Percentiles rank a stretch among this genome's conserved stretches.
phyloP scores from a whole-genome alignment of 371 early-diverging fungal genomes.

The Choanephora cucurbitarum region DNA sequence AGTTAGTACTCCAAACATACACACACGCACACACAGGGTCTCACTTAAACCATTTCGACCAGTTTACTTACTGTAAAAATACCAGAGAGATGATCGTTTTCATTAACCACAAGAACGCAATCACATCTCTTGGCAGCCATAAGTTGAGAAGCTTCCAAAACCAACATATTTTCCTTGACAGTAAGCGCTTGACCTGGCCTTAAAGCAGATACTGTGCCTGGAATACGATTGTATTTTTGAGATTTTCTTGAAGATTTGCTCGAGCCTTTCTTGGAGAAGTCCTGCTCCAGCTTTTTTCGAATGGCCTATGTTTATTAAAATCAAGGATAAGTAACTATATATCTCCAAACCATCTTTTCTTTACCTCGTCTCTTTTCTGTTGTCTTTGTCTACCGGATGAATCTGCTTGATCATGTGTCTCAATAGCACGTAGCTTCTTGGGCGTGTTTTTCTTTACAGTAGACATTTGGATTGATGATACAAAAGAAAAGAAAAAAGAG shows the following conservation, averaged over 20 bases:
- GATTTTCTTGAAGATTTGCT: slow-evolving; percentile 34
- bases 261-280: slow-evolving; percentile 65
- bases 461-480: background rate
- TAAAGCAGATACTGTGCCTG: slow-evolving; percentile 90
- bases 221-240: slow-evolving; percentile 43
- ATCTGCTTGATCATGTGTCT: slow-evolving; percentile 14
- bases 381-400: slow-evolving; percentile 30
- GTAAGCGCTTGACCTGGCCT: slow-evolving; percentile 87
- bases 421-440: slow-evolving; percentile 18
- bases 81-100: slow-evolving; percentile 89
- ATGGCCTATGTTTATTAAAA: slow-evolving; percentile 33
- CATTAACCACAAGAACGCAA: slow-evolving; percentile 90
- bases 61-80: slow-evolving; percentile 77
- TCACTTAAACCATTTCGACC: no score
- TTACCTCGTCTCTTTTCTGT: slow-evolving; percentile 28
- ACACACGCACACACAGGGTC: no score
- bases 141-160: slow-evolving; percentile 92
- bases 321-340: background rate
- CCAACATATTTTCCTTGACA: slow-evolving; percentile 83
- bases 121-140: slow-evolving; percentile 99
- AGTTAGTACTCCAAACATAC: background rate
- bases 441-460: slow-evolving; percentile 13
- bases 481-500: slow-evolving; percentile 10
- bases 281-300: slow-evolving; percentile 74
- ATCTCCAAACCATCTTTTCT: no score